Percentiles rank a stretch among this genome's conserved stretches.
phyloP scores from a whole-genome alignment of 352 stramenopile genomes.

The Pythium volutum region DNA sequence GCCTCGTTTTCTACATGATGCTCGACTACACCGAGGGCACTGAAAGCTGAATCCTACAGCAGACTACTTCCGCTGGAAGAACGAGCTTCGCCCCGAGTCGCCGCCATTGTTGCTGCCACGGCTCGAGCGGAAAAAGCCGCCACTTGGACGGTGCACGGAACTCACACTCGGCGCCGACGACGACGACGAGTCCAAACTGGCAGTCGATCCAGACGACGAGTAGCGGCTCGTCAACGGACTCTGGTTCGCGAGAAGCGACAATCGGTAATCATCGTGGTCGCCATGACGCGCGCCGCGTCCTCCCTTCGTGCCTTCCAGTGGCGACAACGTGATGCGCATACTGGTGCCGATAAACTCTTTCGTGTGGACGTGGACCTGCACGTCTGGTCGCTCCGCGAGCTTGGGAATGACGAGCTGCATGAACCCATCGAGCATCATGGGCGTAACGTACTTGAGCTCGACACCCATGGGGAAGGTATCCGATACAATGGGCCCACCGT shows the following conservation, averaged over 20 bases:
- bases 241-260: slow-evolving; percentile 29
- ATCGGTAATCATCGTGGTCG: slow-evolving; percentile 24
- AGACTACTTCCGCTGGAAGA: slow-evolving; percentile 63
- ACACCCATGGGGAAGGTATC: slow-evolving; percentile 86
- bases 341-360: slow-evolving; percentile 90
- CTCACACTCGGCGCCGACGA: slow-evolving; percentile 2
- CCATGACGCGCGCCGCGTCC: slow-evolving; percentile 6
- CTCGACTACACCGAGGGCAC: neutral
- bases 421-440: slow-evolving; percentile 90
- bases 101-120: slow-evolving; percentile 17
- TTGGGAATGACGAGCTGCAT: slow-evolving; percentile 89
- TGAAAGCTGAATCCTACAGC: neutral
- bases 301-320: slow-evolving; percentile 32
- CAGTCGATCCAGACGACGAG: slow-evolving; percentile 19
- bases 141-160: slow-evolving; percentile 21
- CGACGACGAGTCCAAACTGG: slow-evolving; percentile 4
- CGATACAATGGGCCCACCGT: slow-evolving; percentile 81
- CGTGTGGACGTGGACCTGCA: slow-evolving; percentile 87
- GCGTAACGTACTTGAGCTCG: slow-evolving; percentile 87
- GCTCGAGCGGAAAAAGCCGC: slow-evolving; percentile 28
- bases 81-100: slow-evolving; percentile 46
- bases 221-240: slow-evolving; percentile 17
- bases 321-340: slow-evolving; percentile 84
- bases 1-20: neutral
- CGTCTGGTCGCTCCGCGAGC: slow-evolving; percentile 73